Evolutionary conservation across 768 basidiomycete species (phyloP).

Genomic region (Suillus ampliporus): DNA sequence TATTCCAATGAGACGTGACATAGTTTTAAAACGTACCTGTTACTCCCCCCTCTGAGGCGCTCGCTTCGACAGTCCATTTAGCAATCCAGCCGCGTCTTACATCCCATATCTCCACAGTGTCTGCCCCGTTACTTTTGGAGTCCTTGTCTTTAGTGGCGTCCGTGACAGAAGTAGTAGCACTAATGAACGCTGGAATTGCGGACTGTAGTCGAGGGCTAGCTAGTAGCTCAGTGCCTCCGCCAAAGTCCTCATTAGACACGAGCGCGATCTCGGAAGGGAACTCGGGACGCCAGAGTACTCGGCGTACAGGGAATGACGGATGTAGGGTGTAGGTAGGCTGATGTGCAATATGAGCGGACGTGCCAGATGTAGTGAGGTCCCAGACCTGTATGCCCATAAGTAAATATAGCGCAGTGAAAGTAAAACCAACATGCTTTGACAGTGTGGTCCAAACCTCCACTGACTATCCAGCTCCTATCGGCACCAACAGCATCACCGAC

Average conservation of each 20-base stretch:
- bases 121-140: constrained; percentile 30
- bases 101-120: constrained; percentile 87
- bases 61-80: constrained; percentile 78
- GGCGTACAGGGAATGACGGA: constrained; percentile 75
- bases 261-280: constrained; percentile 79
- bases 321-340: constrained; percentile 75
- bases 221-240: constrained; percentile 33
- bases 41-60: constrained; percentile 70
- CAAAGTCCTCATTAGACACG: constrained; percentile 68
- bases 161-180: constrained; percentile 8
- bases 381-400: constrained; percentile 57
- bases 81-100: constrained; percentile 80
- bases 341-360: constrained; percentile 60
- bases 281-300: constrained; percentile 76
- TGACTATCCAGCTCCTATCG: constrained; percentile 73
- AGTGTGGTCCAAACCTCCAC: constrained; percentile 77
- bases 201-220: constrained; percentile 36
- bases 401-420: not conserved
- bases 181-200: constrained; percentile 26
- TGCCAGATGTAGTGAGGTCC: constrained; percentile 54
- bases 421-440: constrained; percentile 60
- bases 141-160: constrained; percentile 24
- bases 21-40: constrained; percentile 56
- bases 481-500: constrained; percentile 19
- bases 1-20: not conserved